Percentiles rank a stretch among this genome's conserved stretches.
phyloP scores from a whole-genome alignment of 352 stramenopile genomes.

The Phytophthora capsici region DNA sequence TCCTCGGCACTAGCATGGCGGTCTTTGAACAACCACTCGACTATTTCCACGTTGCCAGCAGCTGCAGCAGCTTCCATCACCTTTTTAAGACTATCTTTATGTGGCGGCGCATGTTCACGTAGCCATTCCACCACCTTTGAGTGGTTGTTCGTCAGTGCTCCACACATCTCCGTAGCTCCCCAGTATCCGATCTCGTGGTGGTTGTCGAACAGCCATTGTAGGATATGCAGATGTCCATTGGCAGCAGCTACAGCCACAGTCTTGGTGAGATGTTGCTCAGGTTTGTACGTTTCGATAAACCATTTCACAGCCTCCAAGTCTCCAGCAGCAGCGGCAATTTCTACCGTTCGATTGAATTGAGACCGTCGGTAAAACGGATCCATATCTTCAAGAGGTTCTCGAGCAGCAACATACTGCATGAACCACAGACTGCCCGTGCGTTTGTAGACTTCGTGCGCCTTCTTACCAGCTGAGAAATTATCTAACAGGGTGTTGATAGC shows the following conservation, averaged over 20 bases:
- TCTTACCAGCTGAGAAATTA: conserved; percentile 27
- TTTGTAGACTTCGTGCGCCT: conserved; percentile 29
- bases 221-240: conserved; percentile 34
- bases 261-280: conserved; percentile 26
- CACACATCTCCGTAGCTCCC: conserved; percentile 39
- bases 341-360: conserved; percentile 31
- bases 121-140: conserved; percentile 33
- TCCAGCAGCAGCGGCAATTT: conserved; percentile 21
- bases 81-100: conserved; percentile 34
- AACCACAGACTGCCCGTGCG: conserved; percentile 25
- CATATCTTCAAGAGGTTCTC: conserved; percentile 23
- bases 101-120: conserved; percentile 23
- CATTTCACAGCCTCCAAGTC: conserved; percentile 33
- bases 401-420: conserved; percentile 39
- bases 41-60: conserved; percentile 35
- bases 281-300: conserved; percentile 30
- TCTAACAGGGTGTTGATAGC: conserved; percentile 30
- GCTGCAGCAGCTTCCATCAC: conserved; percentile 47
- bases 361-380: conserved; percentile 33
- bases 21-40: conserved; percentile 36
- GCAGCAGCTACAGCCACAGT: conserved; percentile 26
- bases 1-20: conserved; percentile 26
- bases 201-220: conserved; percentile 34
- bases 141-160: conserved; percentile 33
- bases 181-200: conserved; percentile 35